A percentile compares a stretch with the other conserved stretches of the same genome.
phyloP scores from a whole-genome alignment of 2,329 filamentous ascomycete species.

The Beauveria sp. region DNA sequence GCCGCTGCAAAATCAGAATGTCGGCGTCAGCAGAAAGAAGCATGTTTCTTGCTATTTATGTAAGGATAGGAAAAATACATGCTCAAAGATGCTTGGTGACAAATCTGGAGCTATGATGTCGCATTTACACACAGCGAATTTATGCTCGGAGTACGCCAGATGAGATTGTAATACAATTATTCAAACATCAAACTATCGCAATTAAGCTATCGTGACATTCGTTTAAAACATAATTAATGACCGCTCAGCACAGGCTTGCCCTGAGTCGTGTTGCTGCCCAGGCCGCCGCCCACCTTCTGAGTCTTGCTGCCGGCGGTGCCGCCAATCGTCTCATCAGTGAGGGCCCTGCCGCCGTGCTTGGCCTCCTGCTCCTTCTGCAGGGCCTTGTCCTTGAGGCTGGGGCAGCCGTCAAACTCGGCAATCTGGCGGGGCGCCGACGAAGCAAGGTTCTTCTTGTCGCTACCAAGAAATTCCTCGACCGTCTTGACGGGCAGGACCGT shows the following conservation, averaged over 20 bases:
- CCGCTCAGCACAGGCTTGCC: neutral
- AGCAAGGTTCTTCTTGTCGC: slow-evolving; percentile 38
- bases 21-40: no score
- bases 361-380: slow-evolving; percentile 5
- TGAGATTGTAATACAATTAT: no score
- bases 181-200: no score
- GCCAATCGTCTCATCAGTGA: neutral
- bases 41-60: no score
- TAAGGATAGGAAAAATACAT: no score
- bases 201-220: no score
- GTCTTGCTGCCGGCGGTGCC: neutral
- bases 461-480: slow-evolving; percentile 51
- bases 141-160: no score
- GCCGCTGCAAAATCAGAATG: no score
- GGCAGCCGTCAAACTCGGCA: slow-evolving; percentile 56
- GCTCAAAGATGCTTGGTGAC: no score
- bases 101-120: no score
- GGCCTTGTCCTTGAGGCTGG: slow-evolving; percentile 26
- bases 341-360: neutral
- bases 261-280: neutral
- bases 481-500: slow-evolving; percentile 57
- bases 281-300: neutral
- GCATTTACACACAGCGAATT: no score
- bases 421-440: slow-evolving; percentile 44
- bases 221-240: no score